phyloP scores from a whole-genome alignment of 371 early-diverging fungal species.

The Zopfochytrium polystomum region DNA sequence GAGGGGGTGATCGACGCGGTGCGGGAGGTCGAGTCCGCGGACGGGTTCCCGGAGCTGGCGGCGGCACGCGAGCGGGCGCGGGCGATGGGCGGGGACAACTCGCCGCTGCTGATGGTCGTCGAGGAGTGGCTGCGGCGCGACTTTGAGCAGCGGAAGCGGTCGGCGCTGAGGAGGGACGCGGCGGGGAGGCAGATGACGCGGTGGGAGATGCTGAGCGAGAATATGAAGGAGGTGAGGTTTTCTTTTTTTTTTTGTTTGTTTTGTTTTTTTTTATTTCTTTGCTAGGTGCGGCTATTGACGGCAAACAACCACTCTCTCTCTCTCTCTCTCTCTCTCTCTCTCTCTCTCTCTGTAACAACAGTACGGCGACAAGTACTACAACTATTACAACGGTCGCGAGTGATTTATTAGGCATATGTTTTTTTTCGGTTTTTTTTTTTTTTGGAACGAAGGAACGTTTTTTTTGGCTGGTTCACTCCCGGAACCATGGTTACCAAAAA shows the following conservation, averaged over 20 bases:
- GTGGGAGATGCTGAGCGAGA: conserved; percentile 73
- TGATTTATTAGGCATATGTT: too few species aligned
- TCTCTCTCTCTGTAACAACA: too few species aligned
- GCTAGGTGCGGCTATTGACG: too few species aligned
- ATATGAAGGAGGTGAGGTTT: conserved; percentile 65
- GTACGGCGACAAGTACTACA: conserved; percentile 69
- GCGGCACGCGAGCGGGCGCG: conserved; percentile 22
- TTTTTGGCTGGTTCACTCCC: not conserved
- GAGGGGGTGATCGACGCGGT: conserved; percentile 54
- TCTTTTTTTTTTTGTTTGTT: too few species aligned
- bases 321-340: too few species aligned
- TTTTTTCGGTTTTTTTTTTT: not conserved
- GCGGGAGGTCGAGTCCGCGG: conserved; percentile 32
- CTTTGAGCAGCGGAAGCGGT: conserved; percentile 39
- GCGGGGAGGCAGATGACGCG: conserved; percentile 48
- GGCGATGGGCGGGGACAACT: conserved; percentile 39
- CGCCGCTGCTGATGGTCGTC: conserved; percentile 63
- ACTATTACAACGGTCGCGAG: conserved; percentile 41
- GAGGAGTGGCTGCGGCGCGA: conserved; percentile 60
- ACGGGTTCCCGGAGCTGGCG: conserved; percentile 54
- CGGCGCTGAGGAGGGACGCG: conserved; percentile 26
- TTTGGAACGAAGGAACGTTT: not conserved
- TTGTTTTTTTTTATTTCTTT: too few species aligned
- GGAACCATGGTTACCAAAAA: not conserved
- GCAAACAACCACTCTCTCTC: too few species aligned